A percentile compares a stretch with the other conserved stretches of the same genome.
phyloP scores from a whole-genome alignment of 352 stramenopile species.

The Globisporangium spiculum region DNA sequence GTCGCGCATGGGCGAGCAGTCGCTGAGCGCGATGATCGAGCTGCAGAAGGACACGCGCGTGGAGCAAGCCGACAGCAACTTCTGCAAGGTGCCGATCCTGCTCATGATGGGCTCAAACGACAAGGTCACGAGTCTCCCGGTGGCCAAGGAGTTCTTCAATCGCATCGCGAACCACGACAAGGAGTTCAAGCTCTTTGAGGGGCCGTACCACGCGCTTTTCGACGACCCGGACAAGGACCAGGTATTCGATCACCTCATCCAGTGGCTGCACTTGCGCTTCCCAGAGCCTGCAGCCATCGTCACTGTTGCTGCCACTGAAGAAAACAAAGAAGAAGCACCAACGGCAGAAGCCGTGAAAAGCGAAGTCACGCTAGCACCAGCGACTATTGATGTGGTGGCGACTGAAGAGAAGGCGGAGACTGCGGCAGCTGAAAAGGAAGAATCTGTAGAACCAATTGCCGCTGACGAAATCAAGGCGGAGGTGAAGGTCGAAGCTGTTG shows the following conservation, averaged over 20 bases:
- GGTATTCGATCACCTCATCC: slow-evolving; percentile 35
- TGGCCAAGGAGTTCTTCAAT: slow-evolving; percentile 45
- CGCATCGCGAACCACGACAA: slow-evolving; percentile 49
- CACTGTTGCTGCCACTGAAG: neutral
- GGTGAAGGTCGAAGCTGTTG: neutral
- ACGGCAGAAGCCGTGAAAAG: slow-evolving; percentile 13
- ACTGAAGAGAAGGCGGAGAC: neutral
- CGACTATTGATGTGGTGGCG: neutral
- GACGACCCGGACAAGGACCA: slow-evolving; percentile 58
- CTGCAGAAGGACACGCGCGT: slow-evolving; percentile 32
- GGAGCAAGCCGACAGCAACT: slow-evolving; percentile 23
- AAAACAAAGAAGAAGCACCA: slow-evolving; percentile 16
- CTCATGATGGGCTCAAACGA: slow-evolving; percentile 48
- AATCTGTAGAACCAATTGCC: neutral
- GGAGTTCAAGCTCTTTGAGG: slow-evolving; percentile 51
- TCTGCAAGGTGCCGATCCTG: slow-evolving; percentile 25
- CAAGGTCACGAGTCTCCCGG: slow-evolving; percentile 44
- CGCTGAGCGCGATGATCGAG: slow-evolving; percentile 31
- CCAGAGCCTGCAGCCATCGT: slow-evolving; percentile 8
- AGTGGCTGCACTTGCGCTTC: slow-evolving; percentile 49
- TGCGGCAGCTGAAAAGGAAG: neutral
- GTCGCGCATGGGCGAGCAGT: slow-evolving; percentile 40
- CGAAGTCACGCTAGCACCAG: neutral
- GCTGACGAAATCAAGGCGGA: neutral
- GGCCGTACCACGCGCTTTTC: slow-evolving; percentile 53